Conservation (phyloP, 2,329 filamentous ascomycete genomes). For the Fusarium abutilonis region DNA sequence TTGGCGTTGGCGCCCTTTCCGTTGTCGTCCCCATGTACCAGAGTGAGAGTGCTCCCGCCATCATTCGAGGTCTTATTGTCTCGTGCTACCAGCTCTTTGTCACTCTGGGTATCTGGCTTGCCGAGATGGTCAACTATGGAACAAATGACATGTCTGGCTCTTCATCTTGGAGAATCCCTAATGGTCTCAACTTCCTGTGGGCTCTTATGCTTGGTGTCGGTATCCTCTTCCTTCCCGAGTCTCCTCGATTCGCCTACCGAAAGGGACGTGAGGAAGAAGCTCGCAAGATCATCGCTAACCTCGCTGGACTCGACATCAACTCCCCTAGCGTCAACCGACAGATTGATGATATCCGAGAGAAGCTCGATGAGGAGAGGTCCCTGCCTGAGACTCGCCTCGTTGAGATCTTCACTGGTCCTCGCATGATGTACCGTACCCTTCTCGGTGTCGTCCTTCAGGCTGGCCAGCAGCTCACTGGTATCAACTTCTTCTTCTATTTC, state of each 20-base stretch:
- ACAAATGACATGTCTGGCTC: constrained; percentile 60
- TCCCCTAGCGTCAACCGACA: constrained; percentile 57
- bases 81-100: constrained; percentile 75
- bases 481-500: constrained; percentile 72
- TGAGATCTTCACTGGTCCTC: constrained; percentile 74
- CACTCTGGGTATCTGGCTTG: constrained; percentile 71
- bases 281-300: constrained; percentile 57
- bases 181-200: constrained; percentile 66
- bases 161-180: constrained; percentile 71
- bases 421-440: constrained; percentile 71
- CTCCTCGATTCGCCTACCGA: constrained; percentile 62
- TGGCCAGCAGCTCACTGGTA: constrained; percentile 73
- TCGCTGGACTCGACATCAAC: constrained; percentile 56
- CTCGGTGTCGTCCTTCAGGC: constrained; percentile 71
- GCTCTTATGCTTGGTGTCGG: constrained; percentile 61
- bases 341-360: constrained; percentile 62
- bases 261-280: constrained; percentile 59
- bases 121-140: constrained; percentile 69
- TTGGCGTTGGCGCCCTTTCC: constrained; percentile 72
- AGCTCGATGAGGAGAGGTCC: constrained; percentile 58
- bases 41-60: constrained; percentile 70
- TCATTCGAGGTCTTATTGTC: constrained; percentile 71
- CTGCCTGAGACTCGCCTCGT: constrained; percentile 60
- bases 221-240: constrained; percentile 65
- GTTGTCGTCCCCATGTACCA: constrained; percentile 76